Base-by-base conservation (phyloP, 2,329 filamentous ascomycete genomes). In the Nothophaeocryptopus gaeumannii region DNA sequence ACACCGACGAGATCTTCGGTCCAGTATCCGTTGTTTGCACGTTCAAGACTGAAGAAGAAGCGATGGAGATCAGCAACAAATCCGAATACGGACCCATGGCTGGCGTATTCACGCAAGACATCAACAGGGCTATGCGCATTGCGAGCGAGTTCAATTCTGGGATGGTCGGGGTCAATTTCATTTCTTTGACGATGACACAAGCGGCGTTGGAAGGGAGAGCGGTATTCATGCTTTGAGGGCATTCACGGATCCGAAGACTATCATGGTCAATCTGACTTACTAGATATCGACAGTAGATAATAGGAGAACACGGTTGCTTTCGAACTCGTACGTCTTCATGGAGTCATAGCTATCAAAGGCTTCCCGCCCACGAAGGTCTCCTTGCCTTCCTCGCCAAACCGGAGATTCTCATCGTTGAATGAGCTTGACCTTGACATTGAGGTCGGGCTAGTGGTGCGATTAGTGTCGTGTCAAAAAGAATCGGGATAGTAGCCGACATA, bases 51-150 rank as follows among this genome's bases (percentile, higher is more conserved):
- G 57, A 70, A 47, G 58, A 63, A n/a, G 68, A 70, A 45, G 64
- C 72, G 34, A 53, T 71, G 3, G 61, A 63, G 42, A 48, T 54
- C 15, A 67, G 68, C 2, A 71, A 70, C 63, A 86, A 92, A 61
- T 89, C 85, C 1, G 85, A 89, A 41, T 93, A 90, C 64, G 89
- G 88, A 3, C 76, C 95, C 10, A 75, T 77, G 4, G 78, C 82
- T 4, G 79, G 87, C 0, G 79, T 95, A 1, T 93, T 89, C 67
- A 90, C 87, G 0, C 73, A 79, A 58, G 82, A 89, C 64, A 70
- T 92, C 32, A 68, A 61, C 2, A 58, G 70, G 31, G 73, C 70
- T 3, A 51, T 76, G 36, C 62, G 67, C 16, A 60, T 76, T 35
- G 74, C 73, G 5, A 71, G 64, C 60, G 66, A 67, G 46, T 70